Conservation (phyloP, 108 stramenopile species). For the Stephanodiscus triporus region DNA sequence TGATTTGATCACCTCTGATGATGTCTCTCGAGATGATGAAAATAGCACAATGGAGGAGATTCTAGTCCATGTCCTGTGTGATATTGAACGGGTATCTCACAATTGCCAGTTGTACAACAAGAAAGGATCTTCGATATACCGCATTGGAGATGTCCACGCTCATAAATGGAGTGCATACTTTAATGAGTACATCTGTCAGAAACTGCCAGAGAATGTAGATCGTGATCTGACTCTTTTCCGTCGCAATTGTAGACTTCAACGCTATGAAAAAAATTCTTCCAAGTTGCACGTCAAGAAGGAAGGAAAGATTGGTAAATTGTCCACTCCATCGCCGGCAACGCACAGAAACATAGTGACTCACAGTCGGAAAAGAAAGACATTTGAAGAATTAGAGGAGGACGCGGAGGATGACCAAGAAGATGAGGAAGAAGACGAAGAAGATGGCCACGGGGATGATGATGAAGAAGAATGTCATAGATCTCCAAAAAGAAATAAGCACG, state of each 20-base stretch:
- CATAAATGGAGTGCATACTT: constrained; percentile 49
- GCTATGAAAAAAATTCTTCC: background rate
- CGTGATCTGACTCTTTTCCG: constrained; percentile 12
- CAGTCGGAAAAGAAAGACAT: background rate
- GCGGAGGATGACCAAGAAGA: constrained; percentile 6
- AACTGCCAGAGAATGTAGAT: constrained; percentile 29
- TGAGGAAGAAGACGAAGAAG: constrained; percentile 5
- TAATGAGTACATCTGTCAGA: constrained; percentile 19
- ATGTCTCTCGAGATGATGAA: constrained; percentile 20
- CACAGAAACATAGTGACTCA: background rate
- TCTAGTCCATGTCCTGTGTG: constrained; percentile 30
- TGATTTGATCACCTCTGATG: constrained; percentile 21
- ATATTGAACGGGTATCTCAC: constrained; percentile 38
- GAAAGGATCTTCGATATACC: constrained; percentile 24
- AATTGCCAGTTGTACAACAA: constrained; percentile 41
- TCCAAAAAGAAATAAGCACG: constrained; percentile 27
- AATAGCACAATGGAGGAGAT: constrained; percentile 45
- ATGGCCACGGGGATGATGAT: background rate
- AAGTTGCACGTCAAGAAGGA: constrained; percentile 6
- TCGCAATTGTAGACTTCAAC: constrained; percentile 12
- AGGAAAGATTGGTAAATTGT: background rate
- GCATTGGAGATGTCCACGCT: constrained; percentile 34
- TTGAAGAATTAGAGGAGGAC: constrained; percentile 5
- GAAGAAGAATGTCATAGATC: constrained; percentile 8
- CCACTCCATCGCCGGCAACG: background rate